Evolutionary conservation across 768 basidiomycete genomes (phyloP).

Genomic region (Russula olivacea): DNA sequence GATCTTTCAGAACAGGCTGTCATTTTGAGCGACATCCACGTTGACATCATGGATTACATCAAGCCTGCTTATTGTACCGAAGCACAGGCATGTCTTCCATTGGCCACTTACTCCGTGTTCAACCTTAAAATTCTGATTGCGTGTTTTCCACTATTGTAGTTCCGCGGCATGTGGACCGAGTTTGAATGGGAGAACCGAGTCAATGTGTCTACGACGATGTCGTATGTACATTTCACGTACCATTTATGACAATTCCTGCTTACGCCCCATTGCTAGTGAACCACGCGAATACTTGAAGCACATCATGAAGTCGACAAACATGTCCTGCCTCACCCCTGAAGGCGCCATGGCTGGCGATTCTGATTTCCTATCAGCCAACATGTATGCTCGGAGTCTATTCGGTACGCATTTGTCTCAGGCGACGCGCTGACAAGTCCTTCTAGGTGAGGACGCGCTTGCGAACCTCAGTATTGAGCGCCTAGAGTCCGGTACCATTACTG

Average conservation of each 20-base stretch:
- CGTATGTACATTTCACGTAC: slow-evolving; percentile 44
- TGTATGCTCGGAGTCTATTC: slow-evolving; percentile 93
- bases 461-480: slow-evolving; percentile 90
- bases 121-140: background rate
- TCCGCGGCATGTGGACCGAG: slow-evolving; percentile 99
- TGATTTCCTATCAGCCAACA: slow-evolving; percentile 93
- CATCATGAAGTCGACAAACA: slow-evolving; percentile 95
- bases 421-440: slow-evolving; percentile 2
- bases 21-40: slow-evolving; percentile 93
- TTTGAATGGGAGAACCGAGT: slow-evolving; percentile 99
- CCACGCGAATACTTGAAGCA: slow-evolving; percentile 87
- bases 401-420: slow-evolving; percentile 45
- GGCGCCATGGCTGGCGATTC: slow-evolving; percentile 88
- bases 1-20: slow-evolving; percentile 86
- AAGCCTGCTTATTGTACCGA: slow-evolving; percentile 95
- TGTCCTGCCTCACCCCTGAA: slow-evolving; percentile 92
- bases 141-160: slow-evolving; percentile 40
- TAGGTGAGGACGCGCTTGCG: slow-evolving; percentile 93
- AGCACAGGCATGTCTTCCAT: slow-evolving; percentile 58
- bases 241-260: background rate
- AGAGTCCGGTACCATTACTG: slow-evolving; percentile 73
- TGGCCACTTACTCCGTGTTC: background rate
- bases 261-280: slow-evolving; percentile 42
- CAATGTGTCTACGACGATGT: slow-evolving; percentile 79
- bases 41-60: slow-evolving; percentile 99